These are phyloP conservation scores for Boletus smithii DNA, from an alignment of 1,284 basidiomycete genomes.

Conservation along the genomic window DNA sequence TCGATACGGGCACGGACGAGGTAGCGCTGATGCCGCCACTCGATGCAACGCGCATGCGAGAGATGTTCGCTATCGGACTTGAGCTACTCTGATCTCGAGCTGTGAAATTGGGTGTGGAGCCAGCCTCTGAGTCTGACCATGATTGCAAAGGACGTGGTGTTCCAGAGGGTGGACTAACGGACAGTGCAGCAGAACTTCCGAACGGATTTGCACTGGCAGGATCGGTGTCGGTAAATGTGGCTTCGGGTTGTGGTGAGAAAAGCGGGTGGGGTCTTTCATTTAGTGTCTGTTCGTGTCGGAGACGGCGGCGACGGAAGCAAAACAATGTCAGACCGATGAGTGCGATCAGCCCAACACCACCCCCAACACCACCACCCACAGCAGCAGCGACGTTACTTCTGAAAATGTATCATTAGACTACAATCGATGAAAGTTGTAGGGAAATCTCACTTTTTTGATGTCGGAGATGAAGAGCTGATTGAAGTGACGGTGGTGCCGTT, in stretches of 20 bases:
- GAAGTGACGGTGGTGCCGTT: neutral
- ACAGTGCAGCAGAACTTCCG: neutral
- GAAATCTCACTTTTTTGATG: constrained; percentile 12
- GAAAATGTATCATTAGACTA: neutral
- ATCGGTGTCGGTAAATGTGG: neutral
- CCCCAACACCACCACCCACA: constrained; percentile 20
- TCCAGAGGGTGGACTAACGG: neutral
- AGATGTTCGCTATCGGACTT: neutral
- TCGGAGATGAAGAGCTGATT: constrained; percentile 2
- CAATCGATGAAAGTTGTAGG: neutral
- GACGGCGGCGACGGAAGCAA: constrained; percentile 14
- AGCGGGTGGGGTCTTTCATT: constrained; percentile 12
- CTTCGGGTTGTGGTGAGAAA: constrained; percentile 1
- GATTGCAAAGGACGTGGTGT: constrained; percentile 4
- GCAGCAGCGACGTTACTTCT: constrained; percentile 14
- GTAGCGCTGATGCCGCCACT: constrained; percentile 1
- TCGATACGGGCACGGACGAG: neutral
- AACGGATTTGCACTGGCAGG: constrained; percentile 3
- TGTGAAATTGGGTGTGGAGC: neutral
- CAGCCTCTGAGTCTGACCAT: constrained; percentile 8
- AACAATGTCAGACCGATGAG: constrained; percentile 11
- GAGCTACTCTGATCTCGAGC: neutral
- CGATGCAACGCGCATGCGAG: constrained; percentile 1
- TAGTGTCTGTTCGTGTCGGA: neutral
- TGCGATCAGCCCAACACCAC: constrained; percentile 15